Evolutionary conservation across 2,329 filamentous ascomycete species (phyloP).

Genomic region (Hypomyces rosellus): DNA sequence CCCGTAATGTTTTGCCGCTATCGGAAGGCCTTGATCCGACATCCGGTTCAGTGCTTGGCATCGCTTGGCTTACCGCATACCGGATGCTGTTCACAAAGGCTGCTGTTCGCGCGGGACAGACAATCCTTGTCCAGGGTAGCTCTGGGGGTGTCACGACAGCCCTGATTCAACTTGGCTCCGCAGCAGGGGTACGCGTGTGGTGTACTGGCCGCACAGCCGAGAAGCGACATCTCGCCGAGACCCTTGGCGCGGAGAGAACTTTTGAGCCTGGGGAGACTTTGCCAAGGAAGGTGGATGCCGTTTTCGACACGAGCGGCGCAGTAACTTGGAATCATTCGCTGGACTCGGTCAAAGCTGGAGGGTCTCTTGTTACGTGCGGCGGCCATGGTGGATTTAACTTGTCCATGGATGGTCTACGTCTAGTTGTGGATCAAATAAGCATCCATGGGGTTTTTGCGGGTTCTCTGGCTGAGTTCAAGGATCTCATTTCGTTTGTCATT

Average conservation of each 20-base stretch:
- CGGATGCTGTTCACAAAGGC: conserved; percentile 6
- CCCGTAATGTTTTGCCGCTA: background rate
- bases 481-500: conserved; percentile 5
- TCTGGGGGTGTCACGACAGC: conserved; percentile 6
- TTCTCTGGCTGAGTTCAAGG: conserved; percentile 1
- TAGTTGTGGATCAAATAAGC: conserved; percentile 2
- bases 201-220: conserved; percentile 1
- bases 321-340: conserved; percentile 8
- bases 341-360: conserved; percentile 1
- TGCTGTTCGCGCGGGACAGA: conserved; percentile 3
- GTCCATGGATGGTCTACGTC: conserved; percentile 4
- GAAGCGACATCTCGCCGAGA: conserved; percentile 4
- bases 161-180: conserved; percentile 6
- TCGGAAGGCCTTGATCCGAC: background rate
- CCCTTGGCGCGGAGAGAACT: conserved; percentile 1
- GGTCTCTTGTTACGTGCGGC: conserved; percentile 2
- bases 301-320: conserved; percentile 8
- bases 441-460: conserved; percentile 8
- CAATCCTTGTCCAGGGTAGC: conserved; percentile 8
- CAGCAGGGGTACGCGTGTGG: conserved; percentile 6
- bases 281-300: conserved; percentile 1
- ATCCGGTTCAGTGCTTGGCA: conserved; percentile 1
- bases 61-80: conserved; percentile 8
- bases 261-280: conserved; percentile 3
- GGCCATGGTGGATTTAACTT: conserved; percentile 5